phyloP scores from a whole-genome alignment of 225 moss, liverwort and hornwort species.

The Polytrichum formosum region DNA sequence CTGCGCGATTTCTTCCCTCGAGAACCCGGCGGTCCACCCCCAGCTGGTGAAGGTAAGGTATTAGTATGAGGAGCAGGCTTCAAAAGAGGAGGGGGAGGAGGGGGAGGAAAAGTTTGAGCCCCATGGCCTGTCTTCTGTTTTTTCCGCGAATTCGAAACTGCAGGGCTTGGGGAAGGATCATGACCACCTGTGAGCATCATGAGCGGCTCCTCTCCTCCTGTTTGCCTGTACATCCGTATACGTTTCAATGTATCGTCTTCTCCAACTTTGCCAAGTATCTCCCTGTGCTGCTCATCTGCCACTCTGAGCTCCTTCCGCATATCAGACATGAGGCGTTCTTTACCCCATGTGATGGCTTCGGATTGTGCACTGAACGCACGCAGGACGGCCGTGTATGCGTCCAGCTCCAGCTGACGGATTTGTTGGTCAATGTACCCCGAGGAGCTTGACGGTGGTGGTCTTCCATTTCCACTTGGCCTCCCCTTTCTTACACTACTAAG shows the following conservation, averaged over 20 bases:
- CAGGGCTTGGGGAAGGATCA: conserved; percentile 68
- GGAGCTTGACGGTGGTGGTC: conserved; percentile 23
- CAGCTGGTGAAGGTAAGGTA: conserved; percentile 50
- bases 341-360: conserved; percentile 60
- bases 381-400: conserved; percentile 64
- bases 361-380: conserved; percentile 73
- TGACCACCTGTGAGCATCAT: conserved; percentile 22
- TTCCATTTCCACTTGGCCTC: conserved; percentile 69
- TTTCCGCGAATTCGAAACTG: conserved; percentile 64
- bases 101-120: conserved; percentile 35
- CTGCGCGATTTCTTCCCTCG: conserved; percentile 23
- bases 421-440: conserved; percentile 47
- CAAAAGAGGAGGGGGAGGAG: conserved; percentile 36
- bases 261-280: conserved; percentile 50
- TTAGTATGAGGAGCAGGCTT: conserved; percentile 37
- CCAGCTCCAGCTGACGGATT: conserved; percentile 57
- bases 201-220: conserved; percentile 36
- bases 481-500: conserved; percentile 37
- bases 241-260: conserved; percentile 46
- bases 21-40: background rate
- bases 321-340: conserved; percentile 63
- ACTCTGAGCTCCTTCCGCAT: conserved; percentile 66
- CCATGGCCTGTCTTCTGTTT: conserved; percentile 64
- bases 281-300: conserved; percentile 67
- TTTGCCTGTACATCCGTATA: conserved; percentile 50